Conservation (phyloP, 345 rosid species). For the sweet orange (Citrus sinensis) region DNA sequence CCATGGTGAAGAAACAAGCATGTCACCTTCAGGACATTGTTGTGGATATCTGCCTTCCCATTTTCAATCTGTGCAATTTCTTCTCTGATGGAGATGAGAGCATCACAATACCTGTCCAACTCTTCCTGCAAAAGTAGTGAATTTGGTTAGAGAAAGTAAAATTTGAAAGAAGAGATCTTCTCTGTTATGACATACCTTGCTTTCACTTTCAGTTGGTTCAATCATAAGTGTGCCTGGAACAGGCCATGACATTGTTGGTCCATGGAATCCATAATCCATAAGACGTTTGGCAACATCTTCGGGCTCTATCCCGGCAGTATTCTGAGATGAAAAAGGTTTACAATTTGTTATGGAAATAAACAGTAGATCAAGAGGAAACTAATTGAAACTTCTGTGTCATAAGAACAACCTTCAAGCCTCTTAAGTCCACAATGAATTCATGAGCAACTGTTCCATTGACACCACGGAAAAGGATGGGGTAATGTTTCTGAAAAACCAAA, state of each 20-base stretch:
- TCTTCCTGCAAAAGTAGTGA: slow-evolving; percentile 69
- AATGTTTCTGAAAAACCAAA: slow-evolving; percentile 53
- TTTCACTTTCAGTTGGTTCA: slow-evolving; percentile 99
- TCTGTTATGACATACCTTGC: slow-evolving; percentile 58
- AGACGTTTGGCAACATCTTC: slow-evolving; percentile 99
- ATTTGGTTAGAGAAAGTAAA: slow-evolving; percentile 5
- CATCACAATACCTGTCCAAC: slow-evolving; percentile 92
- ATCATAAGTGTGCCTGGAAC: slow-evolving; percentile 99
- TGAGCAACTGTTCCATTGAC: slow-evolving; percentile 93
- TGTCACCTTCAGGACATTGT: slow-evolving; percentile 88
- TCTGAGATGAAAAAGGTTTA: slow-evolving; percentile 36
- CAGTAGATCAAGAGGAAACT: not conserved
- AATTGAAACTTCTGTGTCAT: not conserved
- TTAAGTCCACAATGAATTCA: slow-evolving; percentile 90
- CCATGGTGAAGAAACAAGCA: not conserved
- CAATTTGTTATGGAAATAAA: slow-evolving; percentile 12
- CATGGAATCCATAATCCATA: slow-evolving; percentile 97
- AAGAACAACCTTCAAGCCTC: slow-evolving; percentile 77
- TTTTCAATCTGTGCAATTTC: slow-evolving; percentile 90
- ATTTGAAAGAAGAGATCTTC: not conserved
- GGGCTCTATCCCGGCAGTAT: slow-evolving; percentile 86
- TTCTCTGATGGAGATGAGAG: slow-evolving; percentile 93
- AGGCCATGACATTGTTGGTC: slow-evolving; percentile 99
- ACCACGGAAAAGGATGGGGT: slow-evolving; percentile 91
- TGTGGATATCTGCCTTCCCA: slow-evolving; percentile 88